phyloP scores from a whole-genome alignment of 768 basidiomycete species.

The Amanita jacksonii region DNA sequence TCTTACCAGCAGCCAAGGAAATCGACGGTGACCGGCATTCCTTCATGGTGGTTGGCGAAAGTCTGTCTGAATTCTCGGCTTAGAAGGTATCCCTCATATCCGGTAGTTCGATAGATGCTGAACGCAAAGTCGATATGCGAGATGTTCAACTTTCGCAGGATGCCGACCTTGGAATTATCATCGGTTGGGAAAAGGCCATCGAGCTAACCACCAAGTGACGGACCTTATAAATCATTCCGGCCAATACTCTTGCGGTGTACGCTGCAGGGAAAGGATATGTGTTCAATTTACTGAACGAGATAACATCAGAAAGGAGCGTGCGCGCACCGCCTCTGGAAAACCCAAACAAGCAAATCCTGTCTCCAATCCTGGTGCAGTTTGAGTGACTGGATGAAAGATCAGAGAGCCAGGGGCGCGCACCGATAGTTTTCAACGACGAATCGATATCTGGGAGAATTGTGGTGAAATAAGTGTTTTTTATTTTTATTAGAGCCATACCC shows the following conservation, averaged over 20 bases:
- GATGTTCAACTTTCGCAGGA: slow-evolving; percentile 18
- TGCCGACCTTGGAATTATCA: slow-evolving; percentile 14
- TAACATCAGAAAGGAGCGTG: no score
- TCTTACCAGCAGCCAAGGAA: slow-evolving; percentile 11
- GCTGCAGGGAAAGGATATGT: slow-evolving; percentile 7
- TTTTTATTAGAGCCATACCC: no score
- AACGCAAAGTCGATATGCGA: slow-evolving; percentile 22
- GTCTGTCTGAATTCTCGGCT: background rate
- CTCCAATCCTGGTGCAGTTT: slow-evolving; percentile 15
- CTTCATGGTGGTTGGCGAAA: background rate
- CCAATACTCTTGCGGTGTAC: slow-evolving; percentile 25
- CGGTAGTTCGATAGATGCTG: slow-evolving; percentile 2
- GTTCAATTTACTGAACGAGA: no score
- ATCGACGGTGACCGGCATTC: background rate
- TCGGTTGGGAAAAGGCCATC: no score
- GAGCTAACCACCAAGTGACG: no score
- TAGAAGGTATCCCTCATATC: slow-evolving; percentile 1
- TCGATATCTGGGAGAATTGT: slow-evolving; percentile 13
- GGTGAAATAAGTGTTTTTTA: no score
- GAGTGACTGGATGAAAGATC: no score
- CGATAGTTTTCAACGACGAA: slow-evolving; percentile 17
- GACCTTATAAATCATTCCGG: slow-evolving; percentile 24
- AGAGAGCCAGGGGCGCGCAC: slow-evolving; percentile 9
- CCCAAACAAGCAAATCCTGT: slow-evolving; percentile 22
- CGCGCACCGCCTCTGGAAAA: slow-evolving; percentile 19